Evolutionary conservation across 108 stramenopile species (phyloP), one percentile per base, ranked within the genome.

Genomic region (Fistulifera pelliculosa): DNA sequence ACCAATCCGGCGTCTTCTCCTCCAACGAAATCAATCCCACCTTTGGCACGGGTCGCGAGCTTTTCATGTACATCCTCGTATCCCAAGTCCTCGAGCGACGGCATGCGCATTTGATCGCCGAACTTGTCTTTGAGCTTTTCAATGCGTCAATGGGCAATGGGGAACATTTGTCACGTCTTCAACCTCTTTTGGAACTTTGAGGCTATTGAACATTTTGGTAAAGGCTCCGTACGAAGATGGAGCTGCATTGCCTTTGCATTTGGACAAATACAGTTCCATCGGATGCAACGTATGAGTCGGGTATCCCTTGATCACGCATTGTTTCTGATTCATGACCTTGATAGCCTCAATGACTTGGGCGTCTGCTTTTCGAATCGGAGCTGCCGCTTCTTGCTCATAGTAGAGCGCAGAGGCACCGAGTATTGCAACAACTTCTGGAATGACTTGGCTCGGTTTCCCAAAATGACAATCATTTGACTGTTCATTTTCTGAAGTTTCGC

Each of bases 401-500:
- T 77, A 88, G 41, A 96, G 27, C 76, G 68, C 0, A 60, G 80
- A 19, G 87, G 61, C 6, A 54, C 69, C 65, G 66, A 88, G 41
- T 79, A 64, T 14, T 66, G 25, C 72, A 70, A 90, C 12, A 40
- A 90, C 48, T 48, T 63, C 47, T 0, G 93, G 87, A 8, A 94
- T 53, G 6, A 79, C 70, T 21, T 66, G 73, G n/a, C 64, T 68
- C 0, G 95, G 94, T 51, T 93, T 81, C 10, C 94, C 1, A 54
- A 47, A 1, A 74, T 63, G 41, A 96, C 89, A 41, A 73, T 80
- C 21, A 95, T 61, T 1, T 90, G 48, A 8, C 73, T 80, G 1
- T 84, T 82, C 24, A 68, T 15, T 0, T 52, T 61, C 10, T 74
- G 66, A 38, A 96, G 67, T 17, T 62, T 75, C 12, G 61, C 44